A percentile compares a stretch with the other conserved stretches of the same genome.
phyloP scores from a whole-genome alignment of 441 rosid species.

The Adansonia grandidieri region DNA sequence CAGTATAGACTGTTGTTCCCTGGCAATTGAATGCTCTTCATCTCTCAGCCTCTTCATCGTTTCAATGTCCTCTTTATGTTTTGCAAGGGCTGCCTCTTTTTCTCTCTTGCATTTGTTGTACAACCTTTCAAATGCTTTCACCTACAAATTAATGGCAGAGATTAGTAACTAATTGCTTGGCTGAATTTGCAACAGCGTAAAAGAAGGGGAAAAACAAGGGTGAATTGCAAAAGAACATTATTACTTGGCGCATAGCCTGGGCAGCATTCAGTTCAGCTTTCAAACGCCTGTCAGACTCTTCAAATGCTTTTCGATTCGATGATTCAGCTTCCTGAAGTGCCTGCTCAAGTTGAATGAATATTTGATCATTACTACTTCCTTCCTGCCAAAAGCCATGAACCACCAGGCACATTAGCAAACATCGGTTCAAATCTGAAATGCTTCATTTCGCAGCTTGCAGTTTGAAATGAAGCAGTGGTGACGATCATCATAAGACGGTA shows the following conservation, averaged over 20 bases:
- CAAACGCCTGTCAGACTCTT: slow-evolving; percentile 55
- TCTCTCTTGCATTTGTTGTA: slow-evolving; percentile 48
- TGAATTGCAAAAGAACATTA: slow-evolving; percentile 10
- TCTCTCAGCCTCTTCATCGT: slow-evolving; percentile 48
- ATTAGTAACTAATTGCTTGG: background rate
- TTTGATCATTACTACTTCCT: slow-evolving; percentile 37
- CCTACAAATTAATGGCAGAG: slow-evolving; percentile 8
- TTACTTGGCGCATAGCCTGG: slow-evolving; percentile 50
- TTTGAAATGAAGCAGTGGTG: background rate
- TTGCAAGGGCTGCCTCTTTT: slow-evolving; percentile 41
- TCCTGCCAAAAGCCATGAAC: slow-evolving; percentile 43
- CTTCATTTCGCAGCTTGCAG: background rate
- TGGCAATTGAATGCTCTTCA: slow-evolving; percentile 44
- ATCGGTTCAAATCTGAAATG: background rate
- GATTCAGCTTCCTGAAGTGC: slow-evolving; percentile 57
- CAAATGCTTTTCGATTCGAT: slow-evolving; percentile 51
- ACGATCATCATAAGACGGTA: background rate
- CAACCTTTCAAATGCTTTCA: slow-evolving; percentile 3
- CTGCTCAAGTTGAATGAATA: slow-evolving; percentile 52
- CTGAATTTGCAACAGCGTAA: background rate
- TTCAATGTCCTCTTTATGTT: slow-evolving; percentile 45
- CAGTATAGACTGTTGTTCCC: slow-evolving; percentile 46
- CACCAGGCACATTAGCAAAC: background rate
- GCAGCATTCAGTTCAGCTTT: slow-evolving; percentile 57
- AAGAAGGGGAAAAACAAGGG: slow-evolving; percentile 10